Base-by-base conservation (phyloP, 441 rosid genomes). In the Breynia disticha region DNA sequence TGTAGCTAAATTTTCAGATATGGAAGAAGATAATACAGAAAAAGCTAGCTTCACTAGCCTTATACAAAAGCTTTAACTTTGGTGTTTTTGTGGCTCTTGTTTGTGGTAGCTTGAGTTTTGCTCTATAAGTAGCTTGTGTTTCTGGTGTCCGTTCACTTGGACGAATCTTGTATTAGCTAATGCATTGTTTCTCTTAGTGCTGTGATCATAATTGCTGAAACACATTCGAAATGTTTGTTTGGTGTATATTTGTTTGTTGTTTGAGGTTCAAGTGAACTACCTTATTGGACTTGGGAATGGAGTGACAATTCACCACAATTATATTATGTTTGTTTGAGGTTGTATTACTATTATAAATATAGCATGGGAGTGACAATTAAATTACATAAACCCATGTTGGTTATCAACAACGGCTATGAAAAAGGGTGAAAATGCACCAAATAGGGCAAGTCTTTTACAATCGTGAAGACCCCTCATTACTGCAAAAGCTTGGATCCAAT, bases 21-120 rank as follows among this genome's bases (percentile, higher is more conserved):
- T 90, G 96, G 72, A 75, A 64, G 93, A 87, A 62, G 98, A 87
- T 59, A 77, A 79, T 18, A 82, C 81, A 41, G 68, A 59, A 37
- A 95, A 87, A 76, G 96, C 83, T 55, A 90, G 98, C 79, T 90
- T 83, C 60, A 87, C 95, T 56, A 73, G 76, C 43, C 84, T 90
- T 28, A 93, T 90, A 79, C 82, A 3, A 85, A 85, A 62, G 77
- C 96, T n/a, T 76, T 90, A 13, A 46, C 16, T 80, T 90, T 48
- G 95, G 88, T 64, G 72, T 83, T 65, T 62, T 85, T 55, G 95
- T 90, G 19, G 90, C 96, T 7, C 21, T 85, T 22, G 77, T 81
- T 56, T 83, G 85, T 66, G 93, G 93, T 56, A 80, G 90, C 51
- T 69, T 90, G 75, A 90, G 93, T 67, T 85, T 85, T 67, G 67